Base-by-base conservation (phyloP, 805 yeast genomes). In the Saturnispora dispora region DNA sequence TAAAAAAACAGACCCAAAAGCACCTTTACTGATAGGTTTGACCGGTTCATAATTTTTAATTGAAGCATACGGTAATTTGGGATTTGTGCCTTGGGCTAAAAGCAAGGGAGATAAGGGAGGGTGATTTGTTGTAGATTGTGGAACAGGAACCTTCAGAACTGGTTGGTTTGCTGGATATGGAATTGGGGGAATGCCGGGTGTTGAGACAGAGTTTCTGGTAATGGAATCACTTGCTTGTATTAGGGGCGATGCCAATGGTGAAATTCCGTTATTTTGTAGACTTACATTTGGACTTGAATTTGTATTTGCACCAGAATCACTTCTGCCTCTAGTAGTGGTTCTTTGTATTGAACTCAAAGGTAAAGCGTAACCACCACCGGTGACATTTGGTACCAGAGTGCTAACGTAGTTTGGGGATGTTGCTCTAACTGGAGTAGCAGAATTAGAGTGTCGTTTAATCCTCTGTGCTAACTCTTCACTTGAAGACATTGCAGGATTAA, bases 21-120 rank as follows among this genome's bases (percentile, higher is more conserved):
- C 99, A 41, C 99, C 99, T 62, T 88, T 87, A 61, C 96, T 88
- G 48, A 93, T 88, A 0, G 99, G 96, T 63, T 89, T 88, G 51
- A 93, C 71, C 30, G 93, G 79, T 59, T 88, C 96, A 66, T 89
- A 93, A 64, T 95, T 98, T 53, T 76, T 78, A 30, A 91, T 88
- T 2, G 88, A 82, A 9, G 52, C 45, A n/a, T 49, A 46, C 0
- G 95, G 93, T 3, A 74, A 69, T 0, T 85, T 75, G 54, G 33
- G 6, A 30, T 79, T 78, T 33, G 70, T 67, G 2, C 84, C 75
- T 10, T 81, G 77, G 1, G 91, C 83, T 1, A 87, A 78, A 43
- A 89, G 66, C 20, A 89, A 68, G 0, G 96, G 96, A 0, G 96
- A 88, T 32, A 87, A 63, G 5, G 95, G 96, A 3, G 85, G 82